Conservation (phyloP, 75 land plant species). For the Cryptomeria japonica region DNA sequence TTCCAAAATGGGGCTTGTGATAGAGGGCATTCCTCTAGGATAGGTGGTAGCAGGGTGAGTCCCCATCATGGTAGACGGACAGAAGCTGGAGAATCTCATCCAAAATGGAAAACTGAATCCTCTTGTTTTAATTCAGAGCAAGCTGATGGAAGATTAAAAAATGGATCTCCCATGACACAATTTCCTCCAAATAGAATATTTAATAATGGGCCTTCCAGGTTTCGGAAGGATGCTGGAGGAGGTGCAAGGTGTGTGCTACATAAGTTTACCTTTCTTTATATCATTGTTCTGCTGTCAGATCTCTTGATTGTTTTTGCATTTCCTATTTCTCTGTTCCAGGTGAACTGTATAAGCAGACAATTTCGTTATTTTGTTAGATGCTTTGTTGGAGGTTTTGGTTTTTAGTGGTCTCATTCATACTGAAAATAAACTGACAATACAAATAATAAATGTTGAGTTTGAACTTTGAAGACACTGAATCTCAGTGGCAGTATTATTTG, state of each 20-base stretch:
- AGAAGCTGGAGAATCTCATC: not conserved
- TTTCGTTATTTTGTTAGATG: too few species aligned
- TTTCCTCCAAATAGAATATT: conserved; percentile 3
- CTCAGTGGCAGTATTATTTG: not conserved
- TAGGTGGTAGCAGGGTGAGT: conserved; percentile 6
- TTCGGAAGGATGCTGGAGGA: not conserved
- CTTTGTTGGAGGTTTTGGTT: not conserved
- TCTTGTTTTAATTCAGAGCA: not conserved
- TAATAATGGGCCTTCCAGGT: conserved; percentile 15
- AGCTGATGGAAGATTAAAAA: not conserved
- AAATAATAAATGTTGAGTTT: not conserved
- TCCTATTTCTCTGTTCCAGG: not conserved
- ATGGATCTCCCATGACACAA: not conserved
- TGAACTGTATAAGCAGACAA: not conserved
- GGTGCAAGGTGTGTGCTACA: conserved; percentile 6
- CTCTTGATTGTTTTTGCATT: not conserved
- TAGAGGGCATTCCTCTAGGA: not conserved
- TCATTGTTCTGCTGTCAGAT: not conserved
- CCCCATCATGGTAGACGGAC: not conserved
- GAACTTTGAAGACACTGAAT: not conserved
- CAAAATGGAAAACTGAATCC: conserved; percentile 5
- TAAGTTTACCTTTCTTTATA: not conserved
- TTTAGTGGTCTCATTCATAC: not conserved
- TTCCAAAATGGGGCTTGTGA: not conserved
- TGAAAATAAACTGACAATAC: not conserved